Evolutionary conservation across 352 stramenopile species (phyloP).

Genomic region (Pythium aphanidermatum): DNA sequence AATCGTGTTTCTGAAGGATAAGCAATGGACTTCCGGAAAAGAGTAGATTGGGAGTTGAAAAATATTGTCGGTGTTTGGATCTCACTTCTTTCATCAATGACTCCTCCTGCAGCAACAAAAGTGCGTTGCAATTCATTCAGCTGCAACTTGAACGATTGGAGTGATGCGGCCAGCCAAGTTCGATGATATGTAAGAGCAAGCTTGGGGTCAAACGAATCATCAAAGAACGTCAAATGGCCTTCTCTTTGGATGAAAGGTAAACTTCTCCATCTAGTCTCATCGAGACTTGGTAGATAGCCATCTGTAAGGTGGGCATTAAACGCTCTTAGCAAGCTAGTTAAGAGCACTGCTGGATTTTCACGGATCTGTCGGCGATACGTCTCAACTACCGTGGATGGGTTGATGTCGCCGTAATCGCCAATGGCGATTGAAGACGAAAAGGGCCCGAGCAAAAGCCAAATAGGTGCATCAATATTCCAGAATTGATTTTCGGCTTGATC

Average conservation of each 20-base stretch:
- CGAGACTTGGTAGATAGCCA: conserved; percentile 43
- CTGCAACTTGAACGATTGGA: conserved; percentile 54
- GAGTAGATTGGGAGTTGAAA: conserved; percentile 9
- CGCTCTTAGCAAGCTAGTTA: conserved; percentile 45
- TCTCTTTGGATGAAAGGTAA: conserved; percentile 51
- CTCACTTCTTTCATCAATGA: conserved; percentile 15
- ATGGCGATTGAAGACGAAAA: conserved; percentile 56
- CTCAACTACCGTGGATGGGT: conserved; percentile 22
- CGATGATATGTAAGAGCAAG: conserved; percentile 37
- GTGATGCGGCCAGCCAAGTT: conserved; percentile 31
- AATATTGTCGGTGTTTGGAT: conserved; percentile 15
- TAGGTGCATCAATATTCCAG: conserved; percentile 60
- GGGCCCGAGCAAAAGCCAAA: conserved; percentile 53
- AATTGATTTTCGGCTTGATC: conserved; percentile 45
- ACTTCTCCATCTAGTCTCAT: conserved; percentile 47
- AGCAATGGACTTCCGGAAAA: conserved; percentile 14
- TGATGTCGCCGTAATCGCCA: conserved; percentile 14
- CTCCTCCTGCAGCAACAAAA: conserved; percentile 7
- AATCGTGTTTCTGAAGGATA: conserved; percentile 11
- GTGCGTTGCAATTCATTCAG: conserved; percentile 39
- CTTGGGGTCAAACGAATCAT: conserved; percentile 42
- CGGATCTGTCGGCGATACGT: conserved; percentile 45
- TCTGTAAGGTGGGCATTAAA: conserved; percentile 49
- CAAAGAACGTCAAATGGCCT: conserved; percentile 46
- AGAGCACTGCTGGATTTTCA: conserved; percentile 49